Base-by-base conservation (phyloP, 805 yeast species). In the Phaffomyces thermotolerans region DNA sequence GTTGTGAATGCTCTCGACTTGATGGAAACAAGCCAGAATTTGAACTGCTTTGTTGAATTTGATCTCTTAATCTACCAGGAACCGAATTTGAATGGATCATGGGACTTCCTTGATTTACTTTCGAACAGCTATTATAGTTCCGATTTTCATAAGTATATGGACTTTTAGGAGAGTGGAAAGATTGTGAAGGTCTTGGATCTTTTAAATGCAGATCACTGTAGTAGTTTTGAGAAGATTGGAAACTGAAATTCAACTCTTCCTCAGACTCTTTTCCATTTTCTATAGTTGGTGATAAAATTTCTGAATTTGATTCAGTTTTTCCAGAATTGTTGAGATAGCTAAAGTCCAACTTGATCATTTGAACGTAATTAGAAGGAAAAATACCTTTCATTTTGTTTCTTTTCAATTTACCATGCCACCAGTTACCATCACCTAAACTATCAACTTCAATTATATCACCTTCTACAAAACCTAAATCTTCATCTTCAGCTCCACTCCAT, bases 391-490 rank as follows among this genome's bases (percentile, higher is more conserved):
- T 78, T 48, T 80, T 85, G 64, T 87, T 89, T 57, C 98, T 72
- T 51, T 79, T 67, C 44, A 91, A 72, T 48, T 73, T 70, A 2
- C 99, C 99, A 54, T 79, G 85, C 84, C 91, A 89, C 95, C 95
- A 88, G 55, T 81, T 81, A 17, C 95, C 96, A 58, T 93, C 95
- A 4, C 91, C 86, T 10, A 78, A 67, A 46, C 79, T 72, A 41
- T 80, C 75, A 5, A 93, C 95, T 49, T 88, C 95, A 53, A 93
- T 86, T 40, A 86, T 68, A 58, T 93, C 98, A 40, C 95, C 95
- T 65, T 93, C 98, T 18, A 90, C 74, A 60, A 93, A 93, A 1
- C 98, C 98, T 36, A 93, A 70, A 58, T 93, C 97, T 37, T 85
- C 84, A 43, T 81, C 85, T 55, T 84, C 79, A 56, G 88, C 89